Evolutionary conservation across 2,329 filamentous ascomycete species (phyloP).

Genomic region (Colletotrichum tanaceti): DNA sequence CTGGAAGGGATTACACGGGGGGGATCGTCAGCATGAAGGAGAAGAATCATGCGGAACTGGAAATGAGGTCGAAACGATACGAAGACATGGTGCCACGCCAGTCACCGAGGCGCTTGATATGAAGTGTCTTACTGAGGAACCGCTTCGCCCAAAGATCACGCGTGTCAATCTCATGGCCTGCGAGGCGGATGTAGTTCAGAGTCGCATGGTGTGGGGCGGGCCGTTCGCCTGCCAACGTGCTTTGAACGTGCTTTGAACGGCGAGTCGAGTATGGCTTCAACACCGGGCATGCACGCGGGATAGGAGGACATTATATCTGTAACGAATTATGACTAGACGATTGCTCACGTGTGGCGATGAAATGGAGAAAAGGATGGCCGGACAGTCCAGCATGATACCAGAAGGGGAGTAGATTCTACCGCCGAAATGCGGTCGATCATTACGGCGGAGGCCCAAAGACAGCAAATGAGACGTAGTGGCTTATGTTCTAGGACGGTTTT

Average conservation of each 20-base stretch:
- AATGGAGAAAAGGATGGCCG: background rate
- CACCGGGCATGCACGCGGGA: background rate
- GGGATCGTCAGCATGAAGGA: slow-evolving; percentile 31
- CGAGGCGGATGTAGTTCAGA: background rate
- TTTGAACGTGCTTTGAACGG: too few relatives aligned
- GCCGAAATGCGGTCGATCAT: slow-evolving; percentile 1
- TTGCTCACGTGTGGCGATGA: slow-evolving; percentile 6
- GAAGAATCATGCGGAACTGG: slow-evolving; percentile 57
- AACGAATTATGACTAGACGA: slow-evolving; percentile 37
- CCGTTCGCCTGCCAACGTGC: background rate
- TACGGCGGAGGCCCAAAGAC: background rate
- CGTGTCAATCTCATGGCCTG: background rate
- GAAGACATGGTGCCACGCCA: slow-evolving; percentile 68
- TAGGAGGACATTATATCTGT: background rate
- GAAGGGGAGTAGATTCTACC: background rate
- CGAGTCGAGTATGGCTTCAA: background rate
- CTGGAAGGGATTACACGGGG: slow-evolving; percentile 51
- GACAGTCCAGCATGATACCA: slow-evolving; percentile 16
- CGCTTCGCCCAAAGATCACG: background rate
- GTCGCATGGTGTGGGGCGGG: background rate
- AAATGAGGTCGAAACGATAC: slow-evolving; percentile 65
- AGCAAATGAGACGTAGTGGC: slow-evolving; percentile 19
- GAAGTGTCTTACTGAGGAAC: background rate
- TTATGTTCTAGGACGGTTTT: slow-evolving; percentile 21
- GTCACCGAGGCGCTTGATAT: slow-evolving; percentile 59